Base-by-base conservation (phyloP, 2,329 filamentous ascomycete species). In the Sporothrix protearum region DNA sequence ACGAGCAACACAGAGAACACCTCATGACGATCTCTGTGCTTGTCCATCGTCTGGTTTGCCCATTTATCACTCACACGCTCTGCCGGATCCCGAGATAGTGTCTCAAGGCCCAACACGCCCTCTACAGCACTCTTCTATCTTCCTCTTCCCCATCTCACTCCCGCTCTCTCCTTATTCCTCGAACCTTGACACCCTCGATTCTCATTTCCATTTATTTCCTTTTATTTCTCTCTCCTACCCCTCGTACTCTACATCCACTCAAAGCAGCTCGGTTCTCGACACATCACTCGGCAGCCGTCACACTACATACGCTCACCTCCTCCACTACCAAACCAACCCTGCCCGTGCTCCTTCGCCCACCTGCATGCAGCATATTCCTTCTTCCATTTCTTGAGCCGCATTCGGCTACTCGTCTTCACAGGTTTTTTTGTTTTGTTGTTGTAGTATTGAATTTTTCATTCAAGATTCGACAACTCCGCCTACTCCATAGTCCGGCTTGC, bases 31-130 rank as follows among this genome's bases (percentile, higher is more conserved):
- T 14, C 28, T 8, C 28, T n/a, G 28, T 57, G 53, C 14, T 57
- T 33, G 16, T 2, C 22, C 28, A 8, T 9, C 53, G 2, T 42
- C 36, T 8, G 9, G 16, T 19, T 61, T 33, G 4, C 30, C 33
- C 33, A 61, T 8, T 36, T 49, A 33, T 33, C 63, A 9, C 25
- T 25, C 63, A 45, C 42, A n/a, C 12, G 16, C 63, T 66, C 33
- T 64, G 42, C 63, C 42, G 63, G 63, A 45, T 22, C 16, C 39
- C 63, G 25, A 33, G 42, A 66, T 66, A 49, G 42, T 66, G 63
- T 33, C 42, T 2, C 39, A 14, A 28, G 59, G 16, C 33, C 33
- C 33, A n/a, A 19, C 36, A 45, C 10, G 9, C 28, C 14, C 19
- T 45, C n/a, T 64, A 9, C 57, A 42, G 33, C 39, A 14, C 61